Base-by-base conservation (phyloP, 352 stramenopile genomes). In the Phytophthora colocasiae region DNA sequence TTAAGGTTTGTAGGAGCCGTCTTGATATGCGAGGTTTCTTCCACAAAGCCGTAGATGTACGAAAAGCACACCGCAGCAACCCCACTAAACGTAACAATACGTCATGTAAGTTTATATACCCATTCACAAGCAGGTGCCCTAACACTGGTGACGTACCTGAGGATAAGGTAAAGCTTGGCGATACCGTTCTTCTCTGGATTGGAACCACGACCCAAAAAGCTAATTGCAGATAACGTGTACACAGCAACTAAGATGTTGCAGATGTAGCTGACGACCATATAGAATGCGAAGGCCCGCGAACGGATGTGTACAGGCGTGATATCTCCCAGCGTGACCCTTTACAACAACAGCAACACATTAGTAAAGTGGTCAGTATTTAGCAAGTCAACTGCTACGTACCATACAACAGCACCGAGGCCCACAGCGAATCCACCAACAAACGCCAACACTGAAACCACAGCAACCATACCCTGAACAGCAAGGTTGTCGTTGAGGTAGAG, bases 251-350 rank as follows among this genome's bases (percentile, higher is more conserved):
- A 19, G 22, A 94, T 90, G 69, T 97, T 97, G 67, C 86, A 92
- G 8, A 92, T 69, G 68, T 95, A 97, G 59, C 89, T 95, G 29
- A 83, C 71, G 10, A 77, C 78, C 81, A 96, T 95, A 63, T 94
- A 97, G 31, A 97, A 71, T 29, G 83, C 75, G 34, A 97, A 95
- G 26, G 88, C 90, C 31, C 81, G 88, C 14, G 85, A 86, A 15
- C 91, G 84, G 32, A 97, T 90, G 43, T 92, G 75, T 34, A 95
- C 92, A 0, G 89, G 89, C 6, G 94, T 96, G 52, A 97, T 94
- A 45, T 97, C 90, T 15, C 81, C 83, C 24, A 97, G 64, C 17
- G 97, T 73, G 12, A 96, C 84, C 89, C 88, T 96, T 29, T 44
- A 51, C 52, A 59, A 36, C 31, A 61, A 10, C 31, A 62, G 24